Evolutionary conservation across 2,329 filamentous ascomycete genomes (phyloP), one percentile per base, ranked within the genome.

Genomic region (Aspergillus glaucus): DNA sequence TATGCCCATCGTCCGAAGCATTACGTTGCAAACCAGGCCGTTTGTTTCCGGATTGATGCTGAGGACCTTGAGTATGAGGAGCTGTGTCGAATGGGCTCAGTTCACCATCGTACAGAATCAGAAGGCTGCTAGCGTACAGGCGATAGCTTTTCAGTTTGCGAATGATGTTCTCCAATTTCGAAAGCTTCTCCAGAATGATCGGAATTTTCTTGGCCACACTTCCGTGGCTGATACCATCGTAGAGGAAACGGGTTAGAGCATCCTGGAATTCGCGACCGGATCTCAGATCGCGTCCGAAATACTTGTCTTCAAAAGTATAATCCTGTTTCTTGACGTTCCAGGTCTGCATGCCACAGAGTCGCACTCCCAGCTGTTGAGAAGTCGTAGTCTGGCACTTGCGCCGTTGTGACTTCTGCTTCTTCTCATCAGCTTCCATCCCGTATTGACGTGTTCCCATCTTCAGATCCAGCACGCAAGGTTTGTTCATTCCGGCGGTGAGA

Each of bases 361-460:
- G 84, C 2, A 98, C 93, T 3, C 93, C 93, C 0, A 98, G 80
- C 66, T 94, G 85, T 51, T 85, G 84, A 6, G 93, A 97, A 0
- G 93, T 98, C 0, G 93, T 98, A 54, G 81, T 85, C 55, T 88
- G 86, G 68, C 93, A 97, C 69, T 98, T 98, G 58, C 88, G 85
- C 50, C 88, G 83, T 68, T 98, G 93, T 0, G 93, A 97, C 51
- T 86, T 84, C 62, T 91, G 88, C 69, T 98, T 98, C 75, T 95
- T 95, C 40, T 89, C 84, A 46, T 80, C 84, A 2, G 93, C 93
- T 58, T 97, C 91, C 10, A 97, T 83, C 6, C 93, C 93, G 65
- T 96, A 97, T 64, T 98, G 93, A 2, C 93, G 85, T 6, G 93
- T 98, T 17, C 93, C 93, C 93, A 98, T 98, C 67, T 98, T 98